These are phyloP conservation scores for Cyathus striatus DNA, from an alignment of 768 basidiomycete genomes.

Conservation along the genomic window DNA sequence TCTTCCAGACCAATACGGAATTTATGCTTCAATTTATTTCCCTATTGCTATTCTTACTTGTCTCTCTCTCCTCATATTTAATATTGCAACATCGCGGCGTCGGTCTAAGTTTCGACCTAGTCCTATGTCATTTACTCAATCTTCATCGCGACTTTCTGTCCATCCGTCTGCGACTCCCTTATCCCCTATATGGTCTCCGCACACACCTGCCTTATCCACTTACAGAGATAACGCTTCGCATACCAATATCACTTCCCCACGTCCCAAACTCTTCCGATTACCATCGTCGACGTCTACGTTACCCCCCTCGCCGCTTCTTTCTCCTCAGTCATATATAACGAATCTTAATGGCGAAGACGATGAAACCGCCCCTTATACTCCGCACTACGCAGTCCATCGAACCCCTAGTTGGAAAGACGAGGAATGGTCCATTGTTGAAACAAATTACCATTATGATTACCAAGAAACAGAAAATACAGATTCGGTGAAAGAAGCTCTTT, in stretches of 20 bases:
- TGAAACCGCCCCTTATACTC: conserved; percentile 44
- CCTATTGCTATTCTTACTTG: conserved; percentile 56
- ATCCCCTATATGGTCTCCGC: neutral
- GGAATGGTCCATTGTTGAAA: too few relatives aligned
- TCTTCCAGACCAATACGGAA: conserved; percentile 66
- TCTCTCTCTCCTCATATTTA: conserved; percentile 38
- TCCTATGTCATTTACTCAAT: conserved; percentile 2
- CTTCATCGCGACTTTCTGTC: conserved; percentile 6
- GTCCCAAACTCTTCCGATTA: conserved; percentile 17
- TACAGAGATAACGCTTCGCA: neutral
- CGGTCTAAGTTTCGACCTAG: conserved; percentile 7
- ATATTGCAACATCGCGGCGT: conserved; percentile 29
- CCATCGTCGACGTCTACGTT: neutral
- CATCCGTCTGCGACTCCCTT: conserved; percentile 3
- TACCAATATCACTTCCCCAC: neutral
- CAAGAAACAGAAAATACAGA: too few relatives aligned
- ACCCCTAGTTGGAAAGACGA: conserved; percentile 17
- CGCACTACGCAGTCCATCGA: conserved; percentile 44
- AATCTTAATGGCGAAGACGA: conserved; percentile 44
- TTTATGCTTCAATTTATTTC: conserved; percentile 61
- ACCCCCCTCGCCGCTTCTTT: conserved; percentile 25
- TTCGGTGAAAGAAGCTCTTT: too few relatives aligned
- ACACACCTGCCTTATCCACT: neutral
- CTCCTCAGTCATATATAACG: conserved; percentile 15
- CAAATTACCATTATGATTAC: too few relatives aligned